Evolutionary conservation across 1,139 yeast genomes (phyloP).

Genomic region (Hyphopichia buzzinii): DNA sequence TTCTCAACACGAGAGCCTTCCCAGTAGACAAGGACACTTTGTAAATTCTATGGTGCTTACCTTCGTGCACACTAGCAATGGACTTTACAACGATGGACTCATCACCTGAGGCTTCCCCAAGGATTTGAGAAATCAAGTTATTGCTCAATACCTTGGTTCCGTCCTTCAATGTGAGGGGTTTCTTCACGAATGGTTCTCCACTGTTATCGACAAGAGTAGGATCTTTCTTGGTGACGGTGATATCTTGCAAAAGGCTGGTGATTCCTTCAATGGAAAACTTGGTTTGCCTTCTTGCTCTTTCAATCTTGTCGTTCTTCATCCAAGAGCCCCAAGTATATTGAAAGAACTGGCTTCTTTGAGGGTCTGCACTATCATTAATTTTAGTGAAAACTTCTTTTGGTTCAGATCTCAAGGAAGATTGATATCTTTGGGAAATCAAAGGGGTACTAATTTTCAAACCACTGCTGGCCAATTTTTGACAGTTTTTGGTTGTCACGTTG

Average conservation of each 20-base stretch:
- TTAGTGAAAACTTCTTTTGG: constrained; percentile 49
- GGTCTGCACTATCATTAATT: constrained; percentile 60
- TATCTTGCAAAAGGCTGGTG: constrained; percentile 44
- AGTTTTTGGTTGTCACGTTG: neutral
- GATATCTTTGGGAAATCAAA: constrained; percentile 8
- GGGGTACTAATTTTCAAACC: constrained; percentile 2
- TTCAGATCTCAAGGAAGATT: constrained; percentile 13
- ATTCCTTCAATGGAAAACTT: constrained; percentile 80
- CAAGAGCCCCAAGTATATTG: constrained; percentile 95
- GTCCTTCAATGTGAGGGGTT: constrained; percentile 40
- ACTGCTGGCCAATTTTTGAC: neutral
- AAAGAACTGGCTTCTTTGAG: constrained; percentile 72
- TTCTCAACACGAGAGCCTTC: constrained; percentile 67
- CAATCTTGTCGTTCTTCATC: constrained; percentile 73
- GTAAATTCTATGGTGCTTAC: constrained; percentile 88
- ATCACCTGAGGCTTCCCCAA: constrained; percentile 41
- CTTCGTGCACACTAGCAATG: constrained; percentile 85
- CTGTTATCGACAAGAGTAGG: constrained; percentile 21
- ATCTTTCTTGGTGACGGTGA: constrained; percentile 27
- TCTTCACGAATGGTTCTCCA: constrained; percentile 21
- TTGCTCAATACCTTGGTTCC: constrained; percentile 45
- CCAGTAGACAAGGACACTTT: constrained; percentile 63
- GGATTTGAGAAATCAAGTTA: constrained; percentile 37
- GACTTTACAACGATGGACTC: constrained; percentile 58
- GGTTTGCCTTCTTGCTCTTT: constrained; percentile 77